Evolutionary conservation across 306 rosid species (phyloP), one percentile per base, ranked within the genome.

Genomic region (Ziziphus jujuba): DNA sequence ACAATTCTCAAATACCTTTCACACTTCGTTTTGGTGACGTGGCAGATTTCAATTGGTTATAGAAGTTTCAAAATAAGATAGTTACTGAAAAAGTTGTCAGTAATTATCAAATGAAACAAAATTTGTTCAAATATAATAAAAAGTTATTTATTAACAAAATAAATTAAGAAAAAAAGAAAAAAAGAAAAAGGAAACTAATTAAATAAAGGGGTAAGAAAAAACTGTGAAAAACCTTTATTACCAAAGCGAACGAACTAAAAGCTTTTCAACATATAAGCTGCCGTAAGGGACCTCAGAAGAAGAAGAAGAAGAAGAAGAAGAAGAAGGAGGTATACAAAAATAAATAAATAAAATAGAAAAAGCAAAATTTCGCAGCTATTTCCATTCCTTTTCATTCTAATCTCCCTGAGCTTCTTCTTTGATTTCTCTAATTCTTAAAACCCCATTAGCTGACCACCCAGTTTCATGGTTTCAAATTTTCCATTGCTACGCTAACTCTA

Each of bases 1-100:
- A 14, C 66, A 61, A 61, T 61, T 34, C 66, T 23, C 6, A 43
- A 40, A 61, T 1, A 22, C 52, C 50, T 61, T 61, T 61, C 66
- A 61, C 66, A 61, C 35, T 43, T 61, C n/a, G n/a, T n/a, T 28
- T 11, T 12, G 45, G 45, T 40, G 45, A 40, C 45, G 45, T 40
- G 45, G 45, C 45, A 2, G 12, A 40, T 8, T 10, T 0, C 45
- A 40, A 40, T 8, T 40, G 45, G 45, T 2, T 8, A 10, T 8
- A 40, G 15, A 40, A 38, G 44, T 38, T 38, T 4, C 1, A 10
- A 40, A 10, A 3, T 11, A 40, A 10, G 9, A 40, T 40, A 40
- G 45, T 40, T 40, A 1, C 45, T 9, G 45, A 40, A 40, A 40
- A 40, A 10, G 14, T 40, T 40, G 45, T 40, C 45, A 40, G 45